Evolutionary conservation across 495 filamentous ascomycete genomes (phyloP).

Genomic region (Aspergillus leporis): DNA sequence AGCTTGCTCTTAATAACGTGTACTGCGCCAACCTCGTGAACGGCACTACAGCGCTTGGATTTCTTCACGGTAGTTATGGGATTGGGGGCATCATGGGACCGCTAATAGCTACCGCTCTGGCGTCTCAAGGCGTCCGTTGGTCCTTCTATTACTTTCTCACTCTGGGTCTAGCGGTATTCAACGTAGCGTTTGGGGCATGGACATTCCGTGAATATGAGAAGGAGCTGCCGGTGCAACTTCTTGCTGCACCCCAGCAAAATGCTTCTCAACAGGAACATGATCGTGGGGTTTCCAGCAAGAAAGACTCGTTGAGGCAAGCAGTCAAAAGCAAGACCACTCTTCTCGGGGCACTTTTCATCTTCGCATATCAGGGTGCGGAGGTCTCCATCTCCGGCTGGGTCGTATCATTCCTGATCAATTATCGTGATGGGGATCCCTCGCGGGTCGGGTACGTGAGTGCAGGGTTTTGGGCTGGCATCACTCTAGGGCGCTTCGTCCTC

Average conservation of each 20-base stretch:
- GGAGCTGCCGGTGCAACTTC: slow-evolving; percentile 40
- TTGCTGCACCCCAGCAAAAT: slow-evolving; percentile 34
- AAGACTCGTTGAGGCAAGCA: slow-evolving; percentile 11
- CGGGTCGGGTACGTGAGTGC: slow-evolving; percentile 78
- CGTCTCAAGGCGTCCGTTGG: slow-evolving; percentile 34
- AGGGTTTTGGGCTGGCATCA: slow-evolving; percentile 84
- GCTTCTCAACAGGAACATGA: slow-evolving; percentile 24
- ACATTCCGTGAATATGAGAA: slow-evolving; percentile 54
- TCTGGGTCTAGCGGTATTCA: slow-evolving; percentile 43
- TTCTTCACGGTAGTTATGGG: slow-evolving; percentile 70
- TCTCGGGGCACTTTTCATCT: slow-evolving; percentile 74
- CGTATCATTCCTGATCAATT: slow-evolving; percentile 72
- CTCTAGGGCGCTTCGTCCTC: slow-evolving; percentile 67
- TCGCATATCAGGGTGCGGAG: slow-evolving; percentile 79
- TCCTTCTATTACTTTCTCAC: slow-evolving; percentile 29
- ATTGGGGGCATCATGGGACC: slow-evolving; percentile 70
- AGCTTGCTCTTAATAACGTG: slow-evolving; percentile 71
- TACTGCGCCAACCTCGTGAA: slow-evolving; percentile 71
- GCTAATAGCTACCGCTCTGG: slow-evolving; percentile 66
- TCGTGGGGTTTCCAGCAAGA: not conserved
- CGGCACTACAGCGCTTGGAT: slow-evolving; percentile 60
- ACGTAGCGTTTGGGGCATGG: slow-evolving; percentile 33
- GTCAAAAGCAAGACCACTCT: slow-evolving; percentile 45
- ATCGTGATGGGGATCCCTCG: slow-evolving; percentile 64
- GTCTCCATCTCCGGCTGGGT: slow-evolving; percentile 81